Evolutionary conservation across 2,329 filamentous ascomycete genomes (phyloP).

Genomic region (Aspergillus sp.): DNA sequence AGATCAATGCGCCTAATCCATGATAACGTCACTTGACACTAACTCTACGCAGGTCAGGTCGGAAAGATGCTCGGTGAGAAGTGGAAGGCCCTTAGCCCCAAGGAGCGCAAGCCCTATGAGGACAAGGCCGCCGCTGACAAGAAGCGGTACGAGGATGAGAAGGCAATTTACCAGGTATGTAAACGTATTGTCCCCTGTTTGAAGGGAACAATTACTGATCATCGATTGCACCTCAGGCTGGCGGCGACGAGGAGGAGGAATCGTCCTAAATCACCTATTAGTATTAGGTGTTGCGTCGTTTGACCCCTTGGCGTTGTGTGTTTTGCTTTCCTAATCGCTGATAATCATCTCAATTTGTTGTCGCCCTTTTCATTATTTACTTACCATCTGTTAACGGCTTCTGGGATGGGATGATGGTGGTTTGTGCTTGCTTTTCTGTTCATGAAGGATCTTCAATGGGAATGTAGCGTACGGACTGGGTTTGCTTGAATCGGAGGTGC

Average conservation of each 20-base stretch:
- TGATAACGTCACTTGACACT: constrained; percentile 1
- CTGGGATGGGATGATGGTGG: constrained; percentile 34
- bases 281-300: constrained; percentile 25
- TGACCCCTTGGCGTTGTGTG: constrained; percentile 36
- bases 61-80: constrained; percentile 97
- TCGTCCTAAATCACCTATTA: constrained; percentile 31
- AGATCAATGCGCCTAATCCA: constrained; percentile 27
- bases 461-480: constrained; percentile 29
- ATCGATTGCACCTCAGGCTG: constrained; percentile 46
- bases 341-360: constrained; percentile 31
- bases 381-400: constrained; percentile 35
- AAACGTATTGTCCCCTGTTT: neutral
- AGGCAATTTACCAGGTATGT: constrained; percentile 86
- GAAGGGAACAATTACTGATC: constrained; percentile 4
- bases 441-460: constrained; percentile 32
- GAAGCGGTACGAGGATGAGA: constrained; percentile 99
- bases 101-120: constrained; percentile 91
- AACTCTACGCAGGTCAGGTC: constrained; percentile 69
- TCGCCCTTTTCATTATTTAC: constrained; percentile 26
- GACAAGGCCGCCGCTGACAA: constrained; percentile 96
- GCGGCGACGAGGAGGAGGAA: constrained; percentile 56
- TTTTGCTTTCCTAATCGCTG: constrained; percentile 24
- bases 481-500: constrained; percentile 29
- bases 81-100: constrained; percentile 95
- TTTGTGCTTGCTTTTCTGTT: constrained; percentile 31